Evolutionary conservation across 2,329 filamentous ascomycete species (phyloP).

Genomic region (Pestalotiopsis sp.): DNA sequence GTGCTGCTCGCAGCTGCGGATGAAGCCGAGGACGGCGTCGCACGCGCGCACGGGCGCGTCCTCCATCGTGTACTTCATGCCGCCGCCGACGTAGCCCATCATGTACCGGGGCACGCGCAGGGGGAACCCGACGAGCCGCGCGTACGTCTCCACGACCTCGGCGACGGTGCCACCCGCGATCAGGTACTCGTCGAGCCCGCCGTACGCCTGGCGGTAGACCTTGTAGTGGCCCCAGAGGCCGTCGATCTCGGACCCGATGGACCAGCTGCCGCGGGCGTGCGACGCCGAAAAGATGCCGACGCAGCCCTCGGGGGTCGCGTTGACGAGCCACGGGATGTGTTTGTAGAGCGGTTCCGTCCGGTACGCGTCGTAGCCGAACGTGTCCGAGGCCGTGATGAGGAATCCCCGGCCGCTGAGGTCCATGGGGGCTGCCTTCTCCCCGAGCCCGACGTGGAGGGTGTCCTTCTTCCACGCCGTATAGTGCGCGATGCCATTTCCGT

Average conservation of each 20-base stretch:
- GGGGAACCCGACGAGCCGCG: slow-evolving; percentile 69
- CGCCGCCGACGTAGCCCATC: slow-evolving; percentile 73
- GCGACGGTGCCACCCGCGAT: slow-evolving; percentile 67
- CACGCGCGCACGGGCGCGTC: slow-evolving; percentile 51
- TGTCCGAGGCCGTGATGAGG: slow-evolving; percentile 69
- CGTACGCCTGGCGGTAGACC: slow-evolving; percentile 72
- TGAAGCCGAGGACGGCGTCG: slow-evolving; percentile 63
- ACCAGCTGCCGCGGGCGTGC: slow-evolving; percentile 65
- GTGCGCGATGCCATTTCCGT: slow-evolving; percentile 64
- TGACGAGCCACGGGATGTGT: slow-evolving; percentile 73
- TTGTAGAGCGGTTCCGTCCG: slow-evolving; percentile 75
- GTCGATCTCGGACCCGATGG: slow-evolving; percentile 73
- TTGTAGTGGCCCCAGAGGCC: slow-evolving; percentile 77
- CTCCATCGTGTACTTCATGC: slow-evolving; percentile 55
- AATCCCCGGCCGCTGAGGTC: slow-evolving; percentile 70
- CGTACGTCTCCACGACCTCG: slow-evolving; percentile 68
- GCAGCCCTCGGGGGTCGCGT: slow-evolving; percentile 64
- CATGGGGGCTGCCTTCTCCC: slow-evolving; percentile 75
- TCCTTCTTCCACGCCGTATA: slow-evolving; percentile 65
- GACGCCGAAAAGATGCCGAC: slow-evolving; percentile 70
- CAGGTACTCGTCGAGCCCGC: slow-evolving; percentile 72
- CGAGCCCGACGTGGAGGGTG: slow-evolving; percentile 68
- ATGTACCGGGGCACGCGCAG: slow-evolving; percentile 71
- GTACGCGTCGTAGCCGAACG: slow-evolving; percentile 74
- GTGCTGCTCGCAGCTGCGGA: slow-evolving; percentile 61